These are phyloP conservation scores for Talaromyces nanjingensis DNA, from an alignment of 495 filamentous ascomycete genomes.

Conservation along the genomic window DNA sequence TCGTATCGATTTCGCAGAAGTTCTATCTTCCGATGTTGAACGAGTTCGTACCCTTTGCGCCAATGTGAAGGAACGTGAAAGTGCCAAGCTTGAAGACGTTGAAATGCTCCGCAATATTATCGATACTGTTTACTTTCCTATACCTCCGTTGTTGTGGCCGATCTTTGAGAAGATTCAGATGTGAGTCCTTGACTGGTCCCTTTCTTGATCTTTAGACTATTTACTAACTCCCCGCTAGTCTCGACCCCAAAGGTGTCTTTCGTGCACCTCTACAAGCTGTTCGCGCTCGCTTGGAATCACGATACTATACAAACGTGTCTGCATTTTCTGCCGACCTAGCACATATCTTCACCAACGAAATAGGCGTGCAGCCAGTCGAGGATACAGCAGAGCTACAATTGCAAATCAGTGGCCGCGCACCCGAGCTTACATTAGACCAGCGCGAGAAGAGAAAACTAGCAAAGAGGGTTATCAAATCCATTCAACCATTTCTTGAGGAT, in stretches of 20 bases:
- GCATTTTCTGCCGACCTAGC: constrained; percentile 67
- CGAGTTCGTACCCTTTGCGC: constrained; percentile 61
- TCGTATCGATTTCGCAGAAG: constrained; percentile 80
- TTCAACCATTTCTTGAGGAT: constrained; percentile 70
- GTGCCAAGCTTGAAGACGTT: constrained; percentile 64
- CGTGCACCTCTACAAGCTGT: constrained; percentile 54
- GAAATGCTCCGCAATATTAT: constrained; percentile 69
- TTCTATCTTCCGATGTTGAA: constrained; percentile 67
- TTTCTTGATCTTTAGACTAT: not conserved
- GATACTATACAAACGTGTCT: constrained; percentile 68
- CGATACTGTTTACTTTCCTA: constrained; percentile 85
- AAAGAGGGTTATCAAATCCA: constrained; percentile 74
- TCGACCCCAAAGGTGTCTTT: constrained; percentile 69
- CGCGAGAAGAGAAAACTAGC: constrained; percentile 64
- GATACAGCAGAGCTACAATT: constrained; percentile 46
- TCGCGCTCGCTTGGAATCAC: constrained; percentile 57
- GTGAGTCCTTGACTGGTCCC: constrained; percentile 41
- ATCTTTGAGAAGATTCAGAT: constrained; percentile 71
- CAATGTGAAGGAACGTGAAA: constrained; percentile 64
- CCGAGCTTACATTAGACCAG: constrained; percentile 53
- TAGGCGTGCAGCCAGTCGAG: constrained; percentile 48
- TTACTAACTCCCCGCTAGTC: constrained; percentile 45
- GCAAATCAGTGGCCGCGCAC: constrained; percentile 45
- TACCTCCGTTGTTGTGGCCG: constrained; percentile 67
- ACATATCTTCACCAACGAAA: constrained; percentile 58